Percentiles rank a stretch among this genome's conserved stretches.
These are phyloP conservation scores for Yamadazyma takamatsuzukensis DNA, from an alignment of 805 yeast species.

Conservation along the genomic window DNA sequence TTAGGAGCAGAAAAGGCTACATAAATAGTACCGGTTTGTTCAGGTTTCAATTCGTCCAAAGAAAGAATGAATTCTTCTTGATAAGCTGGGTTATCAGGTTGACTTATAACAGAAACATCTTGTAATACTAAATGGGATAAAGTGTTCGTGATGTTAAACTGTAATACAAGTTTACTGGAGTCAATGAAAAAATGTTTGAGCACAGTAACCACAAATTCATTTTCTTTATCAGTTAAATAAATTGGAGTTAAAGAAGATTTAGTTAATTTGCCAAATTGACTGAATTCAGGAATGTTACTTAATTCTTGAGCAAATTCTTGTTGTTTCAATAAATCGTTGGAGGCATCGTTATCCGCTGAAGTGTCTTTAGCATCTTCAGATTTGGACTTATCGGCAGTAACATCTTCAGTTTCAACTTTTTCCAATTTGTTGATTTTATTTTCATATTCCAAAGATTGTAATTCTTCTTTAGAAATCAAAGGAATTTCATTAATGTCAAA, in stretches of 20 bases:
- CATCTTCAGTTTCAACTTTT: conserved; percentile 19
- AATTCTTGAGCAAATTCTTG: conserved; percentile 72
- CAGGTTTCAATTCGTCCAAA: conserved; percentile 67
- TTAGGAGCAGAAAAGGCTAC: conserved; percentile 66
- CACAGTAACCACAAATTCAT: conserved; percentile 85
- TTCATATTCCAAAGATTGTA: conserved; percentile 59
- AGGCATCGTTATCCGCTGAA: conserved; percentile 13
- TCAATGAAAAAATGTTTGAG: conserved; percentile 76
- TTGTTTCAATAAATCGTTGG: conserved; percentile 39
- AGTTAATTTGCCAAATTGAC: conserved; percentile 67
- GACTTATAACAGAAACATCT: conserved; percentile 68
- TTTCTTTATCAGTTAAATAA: conserved; percentile 84
- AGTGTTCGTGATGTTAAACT: conserved; percentile 83
- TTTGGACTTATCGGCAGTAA: conserved; percentile 12
- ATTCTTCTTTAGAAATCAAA: conserved; percentile 61
- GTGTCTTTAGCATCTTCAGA: conserved; percentile 7
- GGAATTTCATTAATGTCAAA: conserved; percentile 75
- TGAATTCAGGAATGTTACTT: conserved; percentile 67
- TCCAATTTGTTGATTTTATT: conserved; percentile 44
- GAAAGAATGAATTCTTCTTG: conserved; percentile 73
- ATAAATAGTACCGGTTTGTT: conserved; percentile 68
- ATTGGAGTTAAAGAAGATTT: conserved; percentile 60
- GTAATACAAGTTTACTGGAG: conserved; percentile 67
- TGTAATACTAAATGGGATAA: conserved; percentile 72
- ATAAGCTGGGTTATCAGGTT: conserved; percentile 55